Base-by-base conservation (phyloP, 371 early-diverging fungal species). In the Zychaea mexicana region DNA sequence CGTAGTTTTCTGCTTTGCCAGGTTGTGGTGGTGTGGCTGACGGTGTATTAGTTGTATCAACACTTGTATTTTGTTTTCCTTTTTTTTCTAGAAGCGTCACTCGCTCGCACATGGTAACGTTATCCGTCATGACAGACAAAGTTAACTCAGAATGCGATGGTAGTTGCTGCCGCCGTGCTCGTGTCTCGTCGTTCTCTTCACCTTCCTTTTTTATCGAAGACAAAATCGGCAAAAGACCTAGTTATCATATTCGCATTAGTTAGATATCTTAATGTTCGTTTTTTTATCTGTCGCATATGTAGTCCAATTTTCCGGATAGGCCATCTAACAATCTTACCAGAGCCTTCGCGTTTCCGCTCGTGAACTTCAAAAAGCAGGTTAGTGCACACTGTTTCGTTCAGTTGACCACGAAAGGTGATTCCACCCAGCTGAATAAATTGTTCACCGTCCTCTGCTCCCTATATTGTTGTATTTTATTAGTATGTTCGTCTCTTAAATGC, bases 301-400 rank as follows among this genome's bases (percentile, higher is more conserved):
- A n/a, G n/a, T n/a, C n/a, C n/a, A n/a, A n/a, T n/a, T n/a, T n/a
- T n/a, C n/a, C n/a, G n/a, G n/a, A n/a, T n/a, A n/a, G n/a, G n/a
- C n/a, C n/a, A n/a, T n/a, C n/a, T n/a, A n/a, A n/a, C n/a, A n/a
- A n/a, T n/a, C 30, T 54, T 57, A 57, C 57, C 57, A 57, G 57
- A n/a, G 3, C 38, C 38, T 6, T 38, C 57, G 38, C 57, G 57
- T 36, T 57, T 57, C 21, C 38, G 57, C 26, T 57, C 57, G 38
- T 57, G 57, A 38, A 57, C 39, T 27, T 57, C 57, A 36, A 57
- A 57, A 9, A 57, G 38, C 31, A 57, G 15, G 7, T 57, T 57
- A 22, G 39, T 57, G 5, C 24, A 19, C 5, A 57, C 10, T n/a
- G 57, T 57, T 32, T 57, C 57, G 38, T 57, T 38, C 9, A 57